Conservation (phyloP, 106 monocot species). For the Dendrobium nobile region DNA sequence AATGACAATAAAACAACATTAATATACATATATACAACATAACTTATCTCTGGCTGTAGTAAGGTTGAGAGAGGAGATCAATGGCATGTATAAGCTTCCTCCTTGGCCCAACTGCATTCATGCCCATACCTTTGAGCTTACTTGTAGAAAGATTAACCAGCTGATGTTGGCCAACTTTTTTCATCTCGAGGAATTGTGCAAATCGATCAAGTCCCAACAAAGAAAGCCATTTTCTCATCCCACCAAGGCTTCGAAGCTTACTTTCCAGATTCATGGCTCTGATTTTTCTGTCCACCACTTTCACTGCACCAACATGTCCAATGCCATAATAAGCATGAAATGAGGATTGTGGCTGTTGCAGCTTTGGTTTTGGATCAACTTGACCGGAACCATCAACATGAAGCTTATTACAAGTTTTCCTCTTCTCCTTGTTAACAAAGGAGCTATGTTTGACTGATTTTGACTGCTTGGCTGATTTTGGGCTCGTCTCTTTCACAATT, state of each 20-base stretch:
- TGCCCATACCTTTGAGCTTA: slow-evolving; percentile 71
- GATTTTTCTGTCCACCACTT: slow-evolving; percentile 26
- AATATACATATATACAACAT: neutral
- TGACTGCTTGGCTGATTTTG: neutral
- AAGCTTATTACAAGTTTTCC: slow-evolving; percentile 4
- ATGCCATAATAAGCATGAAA: neutral
- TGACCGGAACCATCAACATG: neutral
- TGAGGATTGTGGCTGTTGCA: neutral
- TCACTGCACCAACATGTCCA: slow-evolving; percentile 17
- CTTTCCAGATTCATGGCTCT: slow-evolving; percentile 43
- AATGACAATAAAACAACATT: neutral
- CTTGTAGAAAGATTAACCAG: slow-evolving; percentile 45
- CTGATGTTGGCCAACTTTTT: slow-evolving; percentile 41
- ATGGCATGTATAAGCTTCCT: slow-evolving; percentile 76
- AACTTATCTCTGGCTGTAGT: slow-evolving; percentile 5
- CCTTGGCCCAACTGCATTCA: slow-evolving; percentile 61
- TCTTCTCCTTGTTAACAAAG: slow-evolving; percentile 4
- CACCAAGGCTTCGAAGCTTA: slow-evolving; percentile 36
- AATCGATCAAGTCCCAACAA: slow-evolving; percentile 30
- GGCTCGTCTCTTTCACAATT: neutral
- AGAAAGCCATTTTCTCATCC: slow-evolving; percentile 44
- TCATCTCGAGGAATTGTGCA: slow-evolving; percentile 32
- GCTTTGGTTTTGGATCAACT: neutral
- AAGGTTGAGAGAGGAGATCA: slow-evolving; percentile 42
- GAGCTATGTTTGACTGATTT: neutral